Evolutionary conservation across 306 rosid genomes (phyloP).

Genomic region (Begonia fuchsioides): DNA sequence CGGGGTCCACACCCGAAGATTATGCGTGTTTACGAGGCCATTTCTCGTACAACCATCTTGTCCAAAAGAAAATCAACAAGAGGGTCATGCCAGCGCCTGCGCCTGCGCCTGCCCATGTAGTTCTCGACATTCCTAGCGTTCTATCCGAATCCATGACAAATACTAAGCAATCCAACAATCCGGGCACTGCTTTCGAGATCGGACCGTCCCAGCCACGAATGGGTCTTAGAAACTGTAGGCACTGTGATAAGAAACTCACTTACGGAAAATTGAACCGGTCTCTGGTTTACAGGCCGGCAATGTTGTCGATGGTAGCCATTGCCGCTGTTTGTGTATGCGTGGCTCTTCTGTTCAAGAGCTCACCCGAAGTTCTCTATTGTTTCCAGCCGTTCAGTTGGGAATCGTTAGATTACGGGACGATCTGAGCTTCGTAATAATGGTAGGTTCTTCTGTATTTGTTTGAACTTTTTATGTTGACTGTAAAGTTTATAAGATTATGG

Average conservation of each 20-base stretch:
- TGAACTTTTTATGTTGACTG: neutral
- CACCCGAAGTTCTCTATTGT: constrained; percentile 46
- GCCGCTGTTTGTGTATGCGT: constrained; percentile 86
- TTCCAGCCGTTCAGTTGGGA: constrained; percentile 84
- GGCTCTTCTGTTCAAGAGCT: constrained; percentile 80
- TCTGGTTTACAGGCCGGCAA: constrained; percentile 54
- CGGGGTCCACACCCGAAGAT: constrained; percentile 62
- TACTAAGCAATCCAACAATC: constrained; percentile 24
- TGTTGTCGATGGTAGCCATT: constrained; percentile 75
- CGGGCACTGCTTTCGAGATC: constrained; percentile 29
- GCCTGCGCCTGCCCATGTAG: constrained; percentile 43
- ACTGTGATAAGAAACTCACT: constrained; percentile 31
- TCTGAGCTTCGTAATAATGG: constrained; percentile 17
- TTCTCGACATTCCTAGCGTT: constrained; percentile 42
- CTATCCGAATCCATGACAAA: constrained; percentile 18
- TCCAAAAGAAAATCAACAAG: constrained; percentile 42
- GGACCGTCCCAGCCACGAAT: constrained; percentile 20
- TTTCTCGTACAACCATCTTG: constrained; percentile 50
- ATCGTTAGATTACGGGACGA: constrained; percentile 43
- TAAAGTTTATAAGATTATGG: neutral
- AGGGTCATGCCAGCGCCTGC: no score
- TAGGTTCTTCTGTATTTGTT: neutral
- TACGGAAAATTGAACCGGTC: constrained; percentile 26
- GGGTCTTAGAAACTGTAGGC: constrained; percentile 18
- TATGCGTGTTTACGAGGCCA: constrained; percentile 44